Percentiles rank a stretch among this genome's conserved stretches.
phyloP scores from a whole-genome alignment of 1,139 yeast genomes.

The Nematodospora anomalae region DNA sequence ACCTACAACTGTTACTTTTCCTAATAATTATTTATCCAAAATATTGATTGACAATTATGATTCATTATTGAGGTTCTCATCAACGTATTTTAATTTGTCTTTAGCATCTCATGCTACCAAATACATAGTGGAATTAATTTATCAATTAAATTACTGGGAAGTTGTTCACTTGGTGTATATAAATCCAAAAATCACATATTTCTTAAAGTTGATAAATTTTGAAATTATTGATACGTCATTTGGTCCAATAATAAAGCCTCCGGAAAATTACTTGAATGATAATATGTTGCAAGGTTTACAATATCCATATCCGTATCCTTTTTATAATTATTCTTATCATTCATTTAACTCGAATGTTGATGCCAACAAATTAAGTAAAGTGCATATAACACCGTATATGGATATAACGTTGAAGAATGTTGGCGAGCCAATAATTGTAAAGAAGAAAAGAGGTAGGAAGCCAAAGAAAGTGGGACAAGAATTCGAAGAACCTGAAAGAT shows the following conservation, averaged over 20 bases:
- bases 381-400: conserved; percentile 36
- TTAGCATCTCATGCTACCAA: conserved; percentile 41
- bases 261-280: conserved; percentile 36
- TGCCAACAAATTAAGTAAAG: conserved; percentile 26
- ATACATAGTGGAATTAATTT: conserved; percentile 40
- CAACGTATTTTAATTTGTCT: conserved; percentile 39
- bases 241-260: conserved; percentile 44
- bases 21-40: conserved; percentile 39
- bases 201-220: conserved; percentile 36
- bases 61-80: conserved; percentile 28
- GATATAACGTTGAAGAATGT: conserved; percentile 35
- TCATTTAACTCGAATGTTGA: conserved; percentile 32
- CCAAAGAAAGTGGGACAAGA: conserved; percentile 4
- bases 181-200: conserved; percentile 35
- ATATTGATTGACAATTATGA: conserved; percentile 42
- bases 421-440: conserved; percentile 9
- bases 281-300: conserved; percentile 44
- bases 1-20: conserved; percentile 16
- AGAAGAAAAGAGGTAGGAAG: conserved; percentile 12
- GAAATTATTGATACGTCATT: conserved; percentile 39
- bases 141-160: conserved; percentile 47
- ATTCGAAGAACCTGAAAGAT: conserved; percentile 1
- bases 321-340: conserved; percentile 48
- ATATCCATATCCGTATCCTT: conserved; percentile 50
- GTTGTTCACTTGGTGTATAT: conserved; percentile 40